Conservation (phyloP, 108 stramenopile species). For the Thalassiosira profunda region DNA sequence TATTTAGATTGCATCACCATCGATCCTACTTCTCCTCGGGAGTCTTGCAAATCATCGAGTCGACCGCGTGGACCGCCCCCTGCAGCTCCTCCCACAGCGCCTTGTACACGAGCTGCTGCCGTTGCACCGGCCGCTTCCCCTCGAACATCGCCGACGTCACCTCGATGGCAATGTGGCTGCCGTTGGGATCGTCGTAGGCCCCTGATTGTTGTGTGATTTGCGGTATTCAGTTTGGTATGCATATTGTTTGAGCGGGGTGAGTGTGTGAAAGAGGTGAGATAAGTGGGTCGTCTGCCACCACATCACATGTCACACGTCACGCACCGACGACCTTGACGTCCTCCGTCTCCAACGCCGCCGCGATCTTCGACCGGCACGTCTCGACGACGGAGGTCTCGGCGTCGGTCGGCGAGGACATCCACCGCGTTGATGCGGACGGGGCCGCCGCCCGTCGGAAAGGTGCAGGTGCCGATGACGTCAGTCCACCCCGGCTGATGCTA, state of each 20-base stretch:
- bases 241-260: too few species aligned
- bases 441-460: too few species aligned
- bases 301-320: slow-evolving; percentile 7
- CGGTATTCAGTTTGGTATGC: too few species aligned
- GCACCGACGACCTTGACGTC: slow-evolving; percentile 82
- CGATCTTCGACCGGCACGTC: slow-evolving; percentile 73
- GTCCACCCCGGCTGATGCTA: too few species aligned
- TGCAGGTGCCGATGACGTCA: too few species aligned
- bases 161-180: slow-evolving; percentile 88
- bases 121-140: slow-evolving; percentile 86
- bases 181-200: slow-evolving; percentile 94
- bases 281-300: neutral
- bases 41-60: slow-evolving; percentile 92
- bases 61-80: slow-evolving; percentile 93
- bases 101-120: slow-evolving; percentile 95
- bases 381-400: slow-evolving; percentile 75
- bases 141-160: slow-evolving; percentile 81
- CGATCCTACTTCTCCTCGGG: slow-evolving; percentile 65
- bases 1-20: too few species aligned
- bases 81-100: slow-evolving; percentile 95
- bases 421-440: neutral
- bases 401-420: neutral
- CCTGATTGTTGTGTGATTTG: slow-evolving; percentile 19
- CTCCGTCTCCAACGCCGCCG: slow-evolving; percentile 70
- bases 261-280: too few species aligned